Percentiles rank a stretch among this genome's conserved stretches.
Conservation (phyloP, 768 basidiomycete genomes). For the Suillus lakei region DNA sequence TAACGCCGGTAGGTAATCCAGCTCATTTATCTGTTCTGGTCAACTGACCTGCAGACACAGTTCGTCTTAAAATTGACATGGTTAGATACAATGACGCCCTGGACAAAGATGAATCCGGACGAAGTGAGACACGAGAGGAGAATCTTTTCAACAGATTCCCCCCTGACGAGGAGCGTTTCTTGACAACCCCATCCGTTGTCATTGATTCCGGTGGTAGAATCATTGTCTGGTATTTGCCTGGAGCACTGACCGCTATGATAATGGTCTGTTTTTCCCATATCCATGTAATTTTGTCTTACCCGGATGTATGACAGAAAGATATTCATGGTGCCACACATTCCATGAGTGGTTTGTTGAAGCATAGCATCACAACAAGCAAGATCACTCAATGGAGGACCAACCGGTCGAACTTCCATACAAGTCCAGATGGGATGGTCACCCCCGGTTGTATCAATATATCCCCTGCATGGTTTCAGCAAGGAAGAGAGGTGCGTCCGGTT, state of each 20-base stretch:
- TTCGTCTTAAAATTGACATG: too few relatives aligned
- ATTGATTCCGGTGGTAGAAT: neutral
- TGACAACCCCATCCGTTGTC: neutral
- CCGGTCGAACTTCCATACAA: neutral
- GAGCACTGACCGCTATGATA: neutral
- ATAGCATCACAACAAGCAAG: neutral
- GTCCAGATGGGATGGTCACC: neutral
- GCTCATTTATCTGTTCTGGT: too few relatives aligned
- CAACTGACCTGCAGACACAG: too few relatives aligned
- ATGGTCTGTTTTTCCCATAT: neutral
- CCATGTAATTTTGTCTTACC: neutral
- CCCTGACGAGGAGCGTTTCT: neutral
- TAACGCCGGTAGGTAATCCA: too few relatives aligned
- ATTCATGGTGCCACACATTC: neutral
- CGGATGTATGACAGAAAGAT: neutral
- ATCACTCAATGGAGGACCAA: neutral
- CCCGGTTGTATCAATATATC: slow-evolving; percentile 2
- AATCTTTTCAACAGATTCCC: neutral
- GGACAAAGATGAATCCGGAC: too few relatives aligned
- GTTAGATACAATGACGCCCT: too few relatives aligned
- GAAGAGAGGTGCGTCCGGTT: neutral
- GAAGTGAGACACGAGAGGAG: too few relatives aligned
- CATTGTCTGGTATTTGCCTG: slow-evolving; percentile 1
- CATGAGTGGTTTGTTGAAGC: neutral
- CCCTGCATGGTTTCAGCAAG: slow-evolving; percentile 3